Percentiles rank a stretch among this genome's conserved stretches.
Conservation (phyloP, 139 green algal genomes). For the Medakamo hakoo region DNA sequence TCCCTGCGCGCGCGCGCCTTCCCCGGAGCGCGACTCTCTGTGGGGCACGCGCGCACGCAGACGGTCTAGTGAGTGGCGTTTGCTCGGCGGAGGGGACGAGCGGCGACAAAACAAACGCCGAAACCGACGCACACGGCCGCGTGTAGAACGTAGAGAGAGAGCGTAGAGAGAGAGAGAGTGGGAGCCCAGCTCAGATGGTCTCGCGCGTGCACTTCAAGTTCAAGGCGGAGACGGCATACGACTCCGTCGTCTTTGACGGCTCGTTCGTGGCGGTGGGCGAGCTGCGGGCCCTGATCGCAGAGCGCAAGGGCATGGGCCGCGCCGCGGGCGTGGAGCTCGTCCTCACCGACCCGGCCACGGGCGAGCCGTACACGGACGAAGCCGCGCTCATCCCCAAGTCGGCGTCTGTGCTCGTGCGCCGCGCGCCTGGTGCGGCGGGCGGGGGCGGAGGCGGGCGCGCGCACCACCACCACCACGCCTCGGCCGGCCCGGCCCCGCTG, state of each 20-base stretch:
- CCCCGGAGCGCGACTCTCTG: too few relatives aligned
- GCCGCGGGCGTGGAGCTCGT: slow-evolving; percentile 28
- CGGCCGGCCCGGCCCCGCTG: background rate
- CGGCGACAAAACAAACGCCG: too few relatives aligned
- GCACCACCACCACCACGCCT: too few relatives aligned
- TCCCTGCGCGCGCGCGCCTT: too few relatives aligned
- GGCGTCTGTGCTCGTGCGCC: slow-evolving; percentile 30
- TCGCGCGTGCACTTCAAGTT: slow-evolving; percentile 45
- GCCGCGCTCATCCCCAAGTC: slow-evolving; percentile 27
- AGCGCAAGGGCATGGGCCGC: slow-evolving; percentile 31
- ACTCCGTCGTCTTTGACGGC: slow-evolving; percentile 41
- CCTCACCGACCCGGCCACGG: slow-evolving; percentile 24
- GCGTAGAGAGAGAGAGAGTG: too few relatives aligned
- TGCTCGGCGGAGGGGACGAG: too few relatives aligned
- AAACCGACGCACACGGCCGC: too few relatives aligned
- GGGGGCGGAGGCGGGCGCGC: too few relatives aligned
- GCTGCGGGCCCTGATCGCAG: slow-evolving; percentile 42
- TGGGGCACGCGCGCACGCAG: too few relatives aligned
- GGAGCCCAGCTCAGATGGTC: too few relatives aligned
- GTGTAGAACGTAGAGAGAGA: too few relatives aligned
- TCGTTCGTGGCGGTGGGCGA: slow-evolving; percentile 40
- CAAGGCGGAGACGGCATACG: slow-evolving; percentile 21
- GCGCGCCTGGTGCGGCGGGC: slow-evolving; percentile 13
- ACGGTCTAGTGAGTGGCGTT: too few relatives aligned
- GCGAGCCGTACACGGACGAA: slow-evolving; percentile 29